A percentile compares a stretch with the other conserved stretches of the same genome.
Conservation (phyloP, 768 basidiomycete genomes). For the Paxillus ammoniavirescens region DNA sequence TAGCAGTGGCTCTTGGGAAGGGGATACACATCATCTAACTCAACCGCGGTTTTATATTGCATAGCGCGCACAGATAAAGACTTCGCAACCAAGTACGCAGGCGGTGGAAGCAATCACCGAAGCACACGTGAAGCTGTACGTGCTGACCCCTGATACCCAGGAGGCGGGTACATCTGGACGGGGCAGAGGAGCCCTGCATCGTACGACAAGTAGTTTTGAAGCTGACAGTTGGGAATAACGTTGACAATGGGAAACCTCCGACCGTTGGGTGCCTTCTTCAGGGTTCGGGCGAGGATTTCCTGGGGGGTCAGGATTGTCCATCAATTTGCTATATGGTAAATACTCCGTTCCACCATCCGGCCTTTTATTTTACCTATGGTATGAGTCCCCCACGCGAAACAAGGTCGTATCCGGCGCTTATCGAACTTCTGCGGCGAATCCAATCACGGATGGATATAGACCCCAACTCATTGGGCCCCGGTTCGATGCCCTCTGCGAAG, state of each 20-base stretch:
- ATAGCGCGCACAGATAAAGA: slow-evolving; percentile 32
- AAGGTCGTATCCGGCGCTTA: too few species aligned
- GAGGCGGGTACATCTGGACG: neutral
- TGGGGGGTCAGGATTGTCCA: too few species aligned
- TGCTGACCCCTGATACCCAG: slow-evolving; percentile 1
- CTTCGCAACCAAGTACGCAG: slow-evolving; percentile 19
- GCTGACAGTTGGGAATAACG: slow-evolving; percentile 10
- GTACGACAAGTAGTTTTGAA: neutral
- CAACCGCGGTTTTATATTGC: neutral
- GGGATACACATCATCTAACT: neutral
- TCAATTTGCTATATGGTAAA: too few species aligned
- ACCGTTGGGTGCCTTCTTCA: neutral
- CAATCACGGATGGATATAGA: too few species aligned
- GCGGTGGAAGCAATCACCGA: slow-evolving; percentile 33
- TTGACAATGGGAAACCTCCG: neutral
- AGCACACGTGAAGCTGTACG: slow-evolving; percentile 38
- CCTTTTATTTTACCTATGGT: too few species aligned
- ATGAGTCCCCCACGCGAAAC: too few species aligned
- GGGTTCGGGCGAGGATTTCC: neutral
- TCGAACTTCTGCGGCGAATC: too few species aligned
- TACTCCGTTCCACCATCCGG: too few species aligned
- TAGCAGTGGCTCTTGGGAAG: neutral
- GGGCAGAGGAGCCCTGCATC: neutral
- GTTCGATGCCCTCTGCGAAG: too few species aligned
- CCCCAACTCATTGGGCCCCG: too few species aligned